These are phyloP conservation scores for Gloeophyllum trabeum DNA, from an alignment of 768 basidiomycete genomes.

Conservation along the genomic window DNA sequence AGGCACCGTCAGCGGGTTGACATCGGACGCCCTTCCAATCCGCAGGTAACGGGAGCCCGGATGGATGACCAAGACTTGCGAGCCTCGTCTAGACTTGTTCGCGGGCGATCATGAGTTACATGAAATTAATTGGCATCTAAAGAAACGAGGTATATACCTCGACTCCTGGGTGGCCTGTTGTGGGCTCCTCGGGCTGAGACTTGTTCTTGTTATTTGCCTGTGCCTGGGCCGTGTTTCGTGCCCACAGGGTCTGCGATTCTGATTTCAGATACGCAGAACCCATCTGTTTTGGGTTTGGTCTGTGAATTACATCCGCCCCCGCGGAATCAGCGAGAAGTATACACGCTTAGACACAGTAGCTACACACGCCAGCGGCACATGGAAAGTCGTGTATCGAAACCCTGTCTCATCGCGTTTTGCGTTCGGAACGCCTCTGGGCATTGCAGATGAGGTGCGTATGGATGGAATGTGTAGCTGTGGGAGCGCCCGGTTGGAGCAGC, in stretches of 20 bases:
- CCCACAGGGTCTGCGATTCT: conserved; percentile 66
- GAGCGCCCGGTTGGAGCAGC: neutral
- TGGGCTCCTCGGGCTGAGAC: conserved; percentile 26
- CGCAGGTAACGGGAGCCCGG: conserved; percentile 66
- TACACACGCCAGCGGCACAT: conserved; percentile 64
- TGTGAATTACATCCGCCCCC: conserved; percentile 14
- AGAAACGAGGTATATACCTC: conserved; percentile 3
- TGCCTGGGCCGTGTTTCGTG: conserved; percentile 43
- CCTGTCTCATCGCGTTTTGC: conserved; percentile 74
- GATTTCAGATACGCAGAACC: conserved; percentile 70
- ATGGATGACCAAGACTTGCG: conserved; percentile 71
- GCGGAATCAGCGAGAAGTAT: conserved; percentile 3
- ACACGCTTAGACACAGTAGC: conserved; percentile 6
- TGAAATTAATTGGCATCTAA: neutral
- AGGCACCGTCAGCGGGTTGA: conserved; percentile 55
- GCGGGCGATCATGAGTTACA: conserved; percentile 1
- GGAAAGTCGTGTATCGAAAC: conserved; percentile 70
- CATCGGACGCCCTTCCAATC: conserved; percentile 69
- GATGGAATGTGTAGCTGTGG: neutral
- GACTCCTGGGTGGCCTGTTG: conserved; percentile 31
- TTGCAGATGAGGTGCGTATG: conserved; percentile 13
- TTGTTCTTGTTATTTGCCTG: conserved; percentile 32
- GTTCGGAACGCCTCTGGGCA: conserved; percentile 80
- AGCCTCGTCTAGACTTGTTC: conserved; percentile 47
- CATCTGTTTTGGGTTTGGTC: conserved; percentile 73